Conservation (phyloP, 305 asterid genomes). For the Ruellia speciosa region DNA sequence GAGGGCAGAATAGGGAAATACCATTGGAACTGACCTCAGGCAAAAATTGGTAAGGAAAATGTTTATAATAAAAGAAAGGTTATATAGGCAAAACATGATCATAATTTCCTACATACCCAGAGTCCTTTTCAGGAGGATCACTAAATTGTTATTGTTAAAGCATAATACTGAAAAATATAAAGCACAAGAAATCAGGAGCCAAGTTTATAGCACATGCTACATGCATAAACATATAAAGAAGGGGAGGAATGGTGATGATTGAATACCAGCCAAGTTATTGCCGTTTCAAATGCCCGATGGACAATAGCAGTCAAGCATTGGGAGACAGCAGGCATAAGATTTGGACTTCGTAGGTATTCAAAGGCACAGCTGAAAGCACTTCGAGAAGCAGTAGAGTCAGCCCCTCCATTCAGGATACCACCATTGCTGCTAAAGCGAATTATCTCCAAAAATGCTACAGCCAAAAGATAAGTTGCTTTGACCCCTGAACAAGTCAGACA, state of each 20-base stretch:
- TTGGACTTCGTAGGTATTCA: conserved; percentile 92
- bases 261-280: conserved; percentile 82
- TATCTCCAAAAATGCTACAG: conserved; percentile 92
- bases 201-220: conserved; percentile 7
- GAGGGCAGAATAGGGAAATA: no score
- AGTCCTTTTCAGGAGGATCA: conserved; percentile 12
- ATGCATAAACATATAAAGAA: conserved; percentile 10
- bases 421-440: conserved; percentile 98
- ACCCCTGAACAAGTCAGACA: conserved; percentile 63
- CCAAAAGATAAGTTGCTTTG: conserved; percentile 97
- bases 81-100: conserved; percentile 9
- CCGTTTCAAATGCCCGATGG: conserved; percentile 86
- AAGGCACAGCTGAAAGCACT: conserved; percentile 97
- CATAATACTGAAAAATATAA: conserved; percentile 3
- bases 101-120: background rate
- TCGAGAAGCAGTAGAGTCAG: conserved; percentile 58
- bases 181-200: conserved; percentile 8
- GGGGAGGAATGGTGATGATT: conserved; percentile 18
- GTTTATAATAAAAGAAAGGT: background rate
- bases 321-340: conserved; percentile 87
- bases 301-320: conserved; percentile 96
- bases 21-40: background rate
- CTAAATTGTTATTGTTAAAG: conserved; percentile 15
- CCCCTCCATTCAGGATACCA: conserved; percentile 85
- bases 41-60: conserved; percentile 9